Base-by-base conservation (phyloP, 1,284 basidiomycete species). In the Bjerkandera adusta region DNA sequence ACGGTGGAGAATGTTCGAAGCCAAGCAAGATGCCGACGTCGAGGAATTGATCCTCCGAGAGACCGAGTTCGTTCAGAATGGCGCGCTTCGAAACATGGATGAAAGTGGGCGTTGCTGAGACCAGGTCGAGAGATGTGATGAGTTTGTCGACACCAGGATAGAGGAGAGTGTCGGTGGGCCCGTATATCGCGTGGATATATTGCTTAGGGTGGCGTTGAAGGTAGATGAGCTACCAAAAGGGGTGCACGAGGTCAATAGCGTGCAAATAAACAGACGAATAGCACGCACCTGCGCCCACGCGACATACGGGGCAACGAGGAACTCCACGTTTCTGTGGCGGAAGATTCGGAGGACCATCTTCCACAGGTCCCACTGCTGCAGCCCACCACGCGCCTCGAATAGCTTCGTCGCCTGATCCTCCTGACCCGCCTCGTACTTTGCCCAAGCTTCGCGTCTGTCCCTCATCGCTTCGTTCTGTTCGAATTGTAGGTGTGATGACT, bases 171-270 rank as follows among this genome's bases (percentile, higher is more conserved):
- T 98, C 96, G 4, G 87, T 89, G 26, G 94, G 84, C 4, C 92
- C 93, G 66, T 85, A 98, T 57, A 98, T 86, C 16, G 96, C 87
- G 64, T 99, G 94, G 52, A 97, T 90, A 69, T 98, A 99, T 4
- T 86, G 80, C 66, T 97, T 97, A 20, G 82, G 76, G 69, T 99
- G 96, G 48, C 92, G 85, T 66, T 95, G 87, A 35, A 99, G 82
- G 69, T 97, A 97, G 54, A 96, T 89, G 60, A 97, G 76, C 89
- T 96, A 63, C 41, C 40, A 43, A 42, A 43, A 45, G 45, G 26
- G 41, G 42, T 43, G 36, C 25, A 52, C 32, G 22, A 18, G 41
- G 27, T 12, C 11, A 16, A 18, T 24, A 24, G 15, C 45, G 30
- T 30, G 16, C 18, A 20, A 16, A 47, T 33, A 52, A 54, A 51